phyloP scores from a whole-genome alignment of 257 asterid genomes.

The Solanum piurae region DNA sequence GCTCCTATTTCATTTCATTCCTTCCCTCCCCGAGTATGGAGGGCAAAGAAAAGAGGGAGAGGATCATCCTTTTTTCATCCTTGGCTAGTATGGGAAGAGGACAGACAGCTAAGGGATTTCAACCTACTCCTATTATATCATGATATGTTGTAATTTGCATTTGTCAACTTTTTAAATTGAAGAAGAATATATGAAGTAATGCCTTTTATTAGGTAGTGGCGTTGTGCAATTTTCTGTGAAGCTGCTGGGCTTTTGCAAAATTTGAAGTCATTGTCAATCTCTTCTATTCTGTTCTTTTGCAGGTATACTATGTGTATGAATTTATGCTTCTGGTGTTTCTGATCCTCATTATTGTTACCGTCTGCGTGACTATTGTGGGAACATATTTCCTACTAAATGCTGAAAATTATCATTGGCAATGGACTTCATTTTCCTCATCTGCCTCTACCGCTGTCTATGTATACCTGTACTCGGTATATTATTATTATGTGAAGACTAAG shows the following conservation, averaged over 20 bases:
- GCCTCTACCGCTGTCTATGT: conserved; percentile 53
- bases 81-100: not conserved
- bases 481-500: conserved; percentile 50
- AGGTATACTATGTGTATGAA: conserved; percentile 67
- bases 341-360: conserved; percentile 51
- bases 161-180: not conserved
- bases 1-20: not conserved
- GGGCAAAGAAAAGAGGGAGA: not conserved
- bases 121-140: not conserved
- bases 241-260: not conserved
- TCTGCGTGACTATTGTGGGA: conserved; percentile 56
- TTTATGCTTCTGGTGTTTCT: conserved; percentile 60
- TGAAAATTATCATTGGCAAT: conserved; percentile 69
- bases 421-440: conserved; percentile 67
- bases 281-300: not conserved
- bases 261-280: not conserved
- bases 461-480: conserved; percentile 48
- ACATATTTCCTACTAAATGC: conserved; percentile 59
- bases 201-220: not conserved
- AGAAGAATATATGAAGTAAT: not conserved
- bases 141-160: not conserved
- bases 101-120: not conserved
- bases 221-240: not conserved
- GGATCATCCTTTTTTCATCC: not conserved
- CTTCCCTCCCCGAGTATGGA: not conserved